Base-by-base conservation (phyloP, 139 green algal genomes). In the Picochlorum sp. region DNA sequence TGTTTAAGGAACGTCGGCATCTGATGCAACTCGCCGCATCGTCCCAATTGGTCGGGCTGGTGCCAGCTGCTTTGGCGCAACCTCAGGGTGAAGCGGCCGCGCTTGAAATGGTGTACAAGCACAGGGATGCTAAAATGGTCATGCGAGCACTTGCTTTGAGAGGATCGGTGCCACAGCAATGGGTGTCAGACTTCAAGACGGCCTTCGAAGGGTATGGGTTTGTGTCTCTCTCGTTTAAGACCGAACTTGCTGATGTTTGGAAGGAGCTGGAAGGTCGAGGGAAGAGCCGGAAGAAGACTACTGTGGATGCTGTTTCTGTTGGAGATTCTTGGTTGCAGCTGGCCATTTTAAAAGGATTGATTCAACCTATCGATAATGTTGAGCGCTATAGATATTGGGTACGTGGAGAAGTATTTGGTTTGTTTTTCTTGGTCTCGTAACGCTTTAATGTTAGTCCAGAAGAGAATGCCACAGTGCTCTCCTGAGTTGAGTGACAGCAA, bases 271-370 rank as follows among this genome's bases (percentile, higher is more conserved):
- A 14, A 25, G 33, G 13, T 30, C 40, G 28, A 16, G 78, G 77
- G 39, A 63, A 63, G 13, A 33, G 12, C 20, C 22, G 18, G 18
- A 2, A 18, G 37, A 68, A 72, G 10, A 78, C 59, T 0, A 65
- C 44, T 0, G 85, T 82, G 7, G 84, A 93, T 61, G 72, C 77
- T 10, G 81, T 85, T 1, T 89, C 75, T 1, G 45, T 95, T 51
- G 86, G 86, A 0, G 87, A 95, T 64, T 65, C 67, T 3, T 95
- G 80, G 80, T 72, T 95, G 51, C 68, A 29, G 0, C 59, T 75
- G 6, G 86, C 81, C 16, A 84, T 93, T 31, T 24, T 44, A 14
- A 31, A 59, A 1, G 68, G 79, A 0, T 67, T 89, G 16, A 22
- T 94, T 12, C 82, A 84, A 63, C 82, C 85, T 30, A 81, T 94